These are phyloP conservation scores for Penicillium cinerascens DNA, from an alignment of 495 filamentous ascomycete species.

Conservation along the genomic window DNA sequence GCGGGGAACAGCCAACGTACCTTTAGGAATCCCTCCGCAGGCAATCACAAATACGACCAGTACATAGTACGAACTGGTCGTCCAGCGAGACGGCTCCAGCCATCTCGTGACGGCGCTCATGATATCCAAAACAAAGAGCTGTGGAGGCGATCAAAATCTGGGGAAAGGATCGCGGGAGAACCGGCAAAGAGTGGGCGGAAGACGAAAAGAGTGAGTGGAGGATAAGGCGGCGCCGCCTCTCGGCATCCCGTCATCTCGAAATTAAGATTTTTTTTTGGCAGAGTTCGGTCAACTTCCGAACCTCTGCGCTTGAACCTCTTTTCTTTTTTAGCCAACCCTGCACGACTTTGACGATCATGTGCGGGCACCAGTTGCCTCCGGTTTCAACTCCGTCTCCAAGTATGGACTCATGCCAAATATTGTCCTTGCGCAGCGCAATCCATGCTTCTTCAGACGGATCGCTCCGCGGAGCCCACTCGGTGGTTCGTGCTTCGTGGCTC, in stretches of 20 bases:
- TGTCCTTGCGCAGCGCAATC: not conserved
- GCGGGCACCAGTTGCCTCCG: too few species aligned
- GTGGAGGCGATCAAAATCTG: conserved; percentile 10
- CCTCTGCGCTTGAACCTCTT: not conserved
- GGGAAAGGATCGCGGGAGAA: conserved; percentile 5
- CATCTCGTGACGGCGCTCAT: conserved; percentile 25
- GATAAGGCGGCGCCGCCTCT: not conserved
- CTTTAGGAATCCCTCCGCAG: conserved; percentile 45
- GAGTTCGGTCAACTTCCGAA: conserved; percentile 17
- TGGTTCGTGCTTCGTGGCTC: conserved; percentile 13
- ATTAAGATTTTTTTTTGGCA: not conserved
- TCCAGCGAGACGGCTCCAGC: conserved; percentile 36
- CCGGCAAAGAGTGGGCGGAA: conserved; percentile 10
- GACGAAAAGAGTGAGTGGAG: not conserved
- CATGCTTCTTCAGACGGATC: conserved; percentile 18
- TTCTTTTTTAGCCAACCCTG: not conserved
- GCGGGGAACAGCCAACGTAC: conserved; percentile 11
- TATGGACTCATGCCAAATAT: too few species aligned
- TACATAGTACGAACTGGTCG: conserved; percentile 39
- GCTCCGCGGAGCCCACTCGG: conserved; percentile 3
- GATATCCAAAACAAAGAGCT: not conserved
- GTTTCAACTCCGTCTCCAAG: not conserved
- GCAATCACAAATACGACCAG: conserved; percentile 40
- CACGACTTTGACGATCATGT: not conserved
- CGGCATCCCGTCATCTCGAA: conserved; percentile 19